Evolutionary conservation across 2,329 filamentous ascomycete species (phyloP).

Genomic region (Claviceps paspali): DNA sequence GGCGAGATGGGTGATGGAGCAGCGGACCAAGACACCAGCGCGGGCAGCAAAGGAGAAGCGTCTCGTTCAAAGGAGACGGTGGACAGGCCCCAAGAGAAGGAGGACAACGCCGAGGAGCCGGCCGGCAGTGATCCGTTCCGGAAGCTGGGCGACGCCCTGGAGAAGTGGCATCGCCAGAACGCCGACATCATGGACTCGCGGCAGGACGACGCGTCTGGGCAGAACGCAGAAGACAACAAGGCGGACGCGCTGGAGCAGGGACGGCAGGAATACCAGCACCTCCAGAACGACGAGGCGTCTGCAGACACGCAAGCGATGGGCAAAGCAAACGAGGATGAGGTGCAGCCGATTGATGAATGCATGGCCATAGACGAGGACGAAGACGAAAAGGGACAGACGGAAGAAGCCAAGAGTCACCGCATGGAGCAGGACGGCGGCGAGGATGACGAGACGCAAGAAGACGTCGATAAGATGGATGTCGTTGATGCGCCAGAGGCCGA

Average conservation of each 20-base stretch:
- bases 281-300: slow-evolving; percentile 66
- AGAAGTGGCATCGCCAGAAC: slow-evolving; percentile 83
- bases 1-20: slow-evolving; percentile 51
- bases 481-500: slow-evolving; percentile 18
- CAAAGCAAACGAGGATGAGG: slow-evolving; percentile 74
- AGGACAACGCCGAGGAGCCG: slow-evolving; percentile 29
- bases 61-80: slow-evolving; percentile 32
- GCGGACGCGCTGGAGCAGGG: slow-evolving; percentile 55
- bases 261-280: slow-evolving; percentile 80
- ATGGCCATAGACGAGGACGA: slow-evolving; percentile 76
- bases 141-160: slow-evolving; percentile 82
- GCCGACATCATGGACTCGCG: slow-evolving; percentile 55
- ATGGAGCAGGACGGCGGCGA: slow-evolving; percentile 34
- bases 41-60: slow-evolving; percentile 45
- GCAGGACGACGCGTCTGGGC: slow-evolving; percentile 17
- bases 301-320: slow-evolving; percentile 88
- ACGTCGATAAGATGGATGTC: slow-evolving; percentile 29
- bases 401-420: slow-evolving; percentile 29
- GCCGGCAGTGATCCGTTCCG: slow-evolving; percentile 61
- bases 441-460: slow-evolving; percentile 14
- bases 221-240: slow-evolving; percentile 22
- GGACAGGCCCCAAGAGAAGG: slow-evolving; percentile 27
- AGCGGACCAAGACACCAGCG: slow-evolving; percentile 46
- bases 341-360: slow-evolving; percentile 68
- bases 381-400: slow-evolving; percentile 55